phyloP scores from a whole-genome alignment of 306 rosid genomes.

The Nissolia schottii region DNA sequence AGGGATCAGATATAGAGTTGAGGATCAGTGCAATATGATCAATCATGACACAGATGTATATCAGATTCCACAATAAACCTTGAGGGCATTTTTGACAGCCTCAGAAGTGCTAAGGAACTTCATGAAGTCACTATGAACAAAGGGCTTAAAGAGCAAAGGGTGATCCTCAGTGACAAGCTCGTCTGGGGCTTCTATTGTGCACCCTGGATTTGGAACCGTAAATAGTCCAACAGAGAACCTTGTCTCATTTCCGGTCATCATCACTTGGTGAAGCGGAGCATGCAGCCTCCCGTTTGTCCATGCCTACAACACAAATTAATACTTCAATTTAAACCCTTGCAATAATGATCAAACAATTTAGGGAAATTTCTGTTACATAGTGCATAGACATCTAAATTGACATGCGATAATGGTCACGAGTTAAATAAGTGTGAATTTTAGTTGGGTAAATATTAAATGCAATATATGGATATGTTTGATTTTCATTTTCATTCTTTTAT shows the following conservation, averaged over 20 bases:
- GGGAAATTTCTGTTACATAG: too few relatives aligned
- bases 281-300: constrained; percentile 60
- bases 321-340: background rate
- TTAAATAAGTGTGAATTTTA: too few relatives aligned
- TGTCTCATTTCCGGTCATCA: constrained; percentile 45
- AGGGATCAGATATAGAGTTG: too few relatives aligned
- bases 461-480: too few relatives aligned
- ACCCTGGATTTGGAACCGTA: constrained; percentile 45
- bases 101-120: constrained; percentile 32
- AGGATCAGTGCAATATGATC: background rate
- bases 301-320: constrained; percentile 43
- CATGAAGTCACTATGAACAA: constrained; percentile 46
- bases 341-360: background rate
- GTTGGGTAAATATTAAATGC: too few relatives aligned
- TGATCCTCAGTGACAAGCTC: constrained; percentile 58
- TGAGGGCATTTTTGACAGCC: constrained; percentile 31
- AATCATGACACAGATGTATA: too few relatives aligned
- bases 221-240: constrained; percentile 54
- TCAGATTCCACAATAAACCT: constrained; percentile 42
- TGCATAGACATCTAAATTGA: too few relatives aligned
- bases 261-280: constrained; percentile 48
- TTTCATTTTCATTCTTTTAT: too few relatives aligned
- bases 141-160: constrained; percentile 58
- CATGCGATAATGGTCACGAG: too few relatives aligned
- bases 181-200: constrained; percentile 42